Evolutionary conservation across 2,329 filamentous ascomycete genomes (phyloP), one percentile per base, ranked within the genome.

Genomic region (Cadophora sp.): DNA sequence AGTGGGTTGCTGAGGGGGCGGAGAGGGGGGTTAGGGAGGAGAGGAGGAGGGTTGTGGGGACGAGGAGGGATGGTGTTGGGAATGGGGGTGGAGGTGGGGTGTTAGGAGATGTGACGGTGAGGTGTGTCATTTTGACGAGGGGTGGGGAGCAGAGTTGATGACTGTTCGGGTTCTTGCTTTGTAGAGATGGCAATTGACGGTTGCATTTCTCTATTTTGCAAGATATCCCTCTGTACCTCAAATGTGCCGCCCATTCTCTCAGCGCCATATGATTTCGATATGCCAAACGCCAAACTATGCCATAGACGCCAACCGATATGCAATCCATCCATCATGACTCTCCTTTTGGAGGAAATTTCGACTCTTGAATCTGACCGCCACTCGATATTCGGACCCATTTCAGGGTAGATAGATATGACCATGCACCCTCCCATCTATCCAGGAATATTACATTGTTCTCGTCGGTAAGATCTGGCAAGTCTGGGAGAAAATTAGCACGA

Each of bases 371-470:
- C 14, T 79, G 82, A 4, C 93, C 93, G 34, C 86, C 83, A 66
- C 85, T 88, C 4, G 86, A 86, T 66, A 97, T 83, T 69, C 93
- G 89, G 69, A 93, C 84, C 85, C 94, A 98, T 68, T 89, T 88
- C 73, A 97, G 79, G 9, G 86, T 90, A 40, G 89, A 88, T 70
- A 97, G 84, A 74, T 91, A 91, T 9, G 92, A 86, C 95, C 95
- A 98, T 29, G 92, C 87, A 4, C 92, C 92, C 72, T 93, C 91
- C 93, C 94, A 98, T 26, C 85, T 83, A 71, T 88, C 85, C 50
- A 98, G 80, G 72, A 87, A 85, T 67, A 84, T 80, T 62, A 92
- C 80, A 73, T 90, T 93, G 59, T 89, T 86, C 50, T 85, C 83
- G 51, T 89, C 85, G 65, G 88, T 86, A 64, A 97, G 82, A 77